These are phyloP conservation scores for Aspergillus sp. DNA, from an alignment of 2,329 filamentous ascomycete genomes.

Conservation along the genomic window DNA sequence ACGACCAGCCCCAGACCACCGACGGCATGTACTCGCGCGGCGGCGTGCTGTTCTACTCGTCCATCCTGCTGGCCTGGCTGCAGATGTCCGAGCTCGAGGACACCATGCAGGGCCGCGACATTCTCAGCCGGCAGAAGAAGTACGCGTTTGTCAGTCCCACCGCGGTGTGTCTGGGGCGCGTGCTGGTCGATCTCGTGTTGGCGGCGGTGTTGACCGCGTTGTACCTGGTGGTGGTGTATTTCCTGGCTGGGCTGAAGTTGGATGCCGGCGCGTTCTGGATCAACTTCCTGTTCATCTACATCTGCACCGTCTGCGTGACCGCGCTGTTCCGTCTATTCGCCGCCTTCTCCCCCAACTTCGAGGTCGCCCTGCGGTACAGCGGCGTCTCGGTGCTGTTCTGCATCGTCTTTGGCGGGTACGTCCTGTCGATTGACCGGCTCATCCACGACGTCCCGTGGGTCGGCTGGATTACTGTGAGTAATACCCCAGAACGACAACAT, in stretches of 20 bases:
- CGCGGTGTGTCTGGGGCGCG: constrained; percentile 57
- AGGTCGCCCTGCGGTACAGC: constrained; percentile 61
- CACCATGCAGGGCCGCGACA: constrained; percentile 66
- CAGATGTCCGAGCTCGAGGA: constrained; percentile 73
- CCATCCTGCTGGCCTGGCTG: constrained; percentile 62
- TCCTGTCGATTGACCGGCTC: constrained; percentile 59
- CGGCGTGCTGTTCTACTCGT: constrained; percentile 61
- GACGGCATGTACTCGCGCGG: constrained; percentile 59
- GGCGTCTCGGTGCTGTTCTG: constrained; percentile 59
- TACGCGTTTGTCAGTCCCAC: constrained; percentile 65
- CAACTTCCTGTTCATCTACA: constrained; percentile 60
- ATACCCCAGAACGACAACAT: too few species aligned
- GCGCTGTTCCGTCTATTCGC: constrained; percentile 63
- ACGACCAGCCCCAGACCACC: constrained; percentile 57
- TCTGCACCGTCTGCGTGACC: constrained; percentile 57
- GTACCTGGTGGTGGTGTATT: constrained; percentile 62
- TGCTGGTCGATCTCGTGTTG: constrained; percentile 57
- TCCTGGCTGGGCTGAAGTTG: constrained; percentile 48
- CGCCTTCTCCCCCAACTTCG: constrained; percentile 58
- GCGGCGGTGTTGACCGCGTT: constrained; percentile 53
- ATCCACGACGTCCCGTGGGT: constrained; percentile 60
- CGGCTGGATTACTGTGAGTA: constrained; percentile 51
- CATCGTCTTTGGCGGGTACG: constrained; percentile 62
- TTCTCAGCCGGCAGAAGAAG: constrained; percentile 64
- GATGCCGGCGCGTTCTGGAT: constrained; percentile 59